A percentile compares a stretch with the other conserved stretches of the same genome.
Evolutionary conservation across 208 protist genomes (phyloP).

Genomic region (Zelonia costaricensis): DNA sequence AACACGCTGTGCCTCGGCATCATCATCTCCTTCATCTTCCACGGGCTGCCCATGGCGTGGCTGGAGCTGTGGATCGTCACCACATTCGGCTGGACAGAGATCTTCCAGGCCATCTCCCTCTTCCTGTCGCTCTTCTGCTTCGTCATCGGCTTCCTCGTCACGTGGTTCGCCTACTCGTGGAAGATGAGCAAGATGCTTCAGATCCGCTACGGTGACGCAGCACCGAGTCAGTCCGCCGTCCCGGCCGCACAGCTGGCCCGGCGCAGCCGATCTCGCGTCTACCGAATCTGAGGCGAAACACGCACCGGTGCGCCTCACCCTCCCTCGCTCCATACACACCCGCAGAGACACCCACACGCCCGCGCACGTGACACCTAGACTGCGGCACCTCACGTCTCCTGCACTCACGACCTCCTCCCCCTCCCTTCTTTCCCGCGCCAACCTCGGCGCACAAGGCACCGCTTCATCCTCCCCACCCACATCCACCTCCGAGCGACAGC

Average conservation of each 20-base stretch:
- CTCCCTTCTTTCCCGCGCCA: too few relatives aligned
- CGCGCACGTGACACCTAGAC: too few relatives aligned
- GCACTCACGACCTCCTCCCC: too few relatives aligned
- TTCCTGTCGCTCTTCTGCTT: slow-evolving; percentile 66
- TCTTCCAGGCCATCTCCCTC: slow-evolving; percentile 72
- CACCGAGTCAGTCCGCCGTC: slow-evolving; percentile 20
- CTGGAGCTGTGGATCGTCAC: slow-evolving; percentile 77
- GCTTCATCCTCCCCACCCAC: too few relatives aligned
- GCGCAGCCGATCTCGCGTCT: slow-evolving; percentile 6
- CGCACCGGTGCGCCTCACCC: too few relatives aligned
- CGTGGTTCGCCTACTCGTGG: slow-evolving; percentile 82
- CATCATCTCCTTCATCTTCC: slow-evolving; percentile 58
- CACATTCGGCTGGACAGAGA: slow-evolving; percentile 47
- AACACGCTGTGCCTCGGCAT: slow-evolving; percentile 53
- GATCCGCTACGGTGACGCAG: slow-evolving; percentile 47
- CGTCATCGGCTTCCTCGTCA: slow-evolving; percentile 66
- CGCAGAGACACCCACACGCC: too few relatives aligned
- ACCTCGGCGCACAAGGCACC: too few relatives aligned
- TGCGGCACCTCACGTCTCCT: too few relatives aligned
- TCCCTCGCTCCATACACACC: too few relatives aligned
- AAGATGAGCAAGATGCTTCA: slow-evolving; percentile 75
- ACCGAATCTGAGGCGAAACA: slow-evolving; percentile 20
- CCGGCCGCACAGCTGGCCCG: slow-evolving; percentile 16
- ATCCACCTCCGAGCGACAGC: too few relatives aligned
- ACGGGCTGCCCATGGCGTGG: slow-evolving; percentile 75